phyloP scores from a whole-genome alignment of 1,284 basidiomycete genomes.

The Irpex lacteus region DNA sequence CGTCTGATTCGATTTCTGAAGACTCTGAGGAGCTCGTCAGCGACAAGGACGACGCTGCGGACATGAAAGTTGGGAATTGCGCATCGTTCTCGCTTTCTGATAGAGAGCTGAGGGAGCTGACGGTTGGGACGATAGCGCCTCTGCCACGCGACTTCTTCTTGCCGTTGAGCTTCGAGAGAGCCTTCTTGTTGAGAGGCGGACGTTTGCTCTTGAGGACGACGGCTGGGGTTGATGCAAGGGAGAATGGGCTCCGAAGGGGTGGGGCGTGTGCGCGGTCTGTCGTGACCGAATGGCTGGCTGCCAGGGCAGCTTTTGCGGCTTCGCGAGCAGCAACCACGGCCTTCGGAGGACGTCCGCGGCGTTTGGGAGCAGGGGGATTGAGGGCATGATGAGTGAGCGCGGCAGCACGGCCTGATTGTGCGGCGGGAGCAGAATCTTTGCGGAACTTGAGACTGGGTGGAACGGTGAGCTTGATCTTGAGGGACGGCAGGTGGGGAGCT shows the following conservation, averaged over 20 bases:
- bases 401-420: conserved; percentile 11
- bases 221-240: neutral
- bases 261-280: neutral
- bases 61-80: conserved; percentile 29
- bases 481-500: conserved; percentile 17
- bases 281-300: neutral
- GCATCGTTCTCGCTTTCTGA: conserved; percentile 21
- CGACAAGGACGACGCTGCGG: conserved; percentile 27
- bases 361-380: conserved; percentile 38
- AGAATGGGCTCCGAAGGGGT: neutral
- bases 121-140: neutral
- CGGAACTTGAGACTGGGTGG: conserved; percentile 41
- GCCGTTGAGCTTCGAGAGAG: conserved; percentile 14
- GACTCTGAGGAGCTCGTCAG: conserved; percentile 28
- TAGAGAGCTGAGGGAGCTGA: neutral
- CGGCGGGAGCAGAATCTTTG: conserved; percentile 16
- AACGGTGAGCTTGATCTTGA: conserved; percentile 77
- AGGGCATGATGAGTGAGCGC: conserved; percentile 19
- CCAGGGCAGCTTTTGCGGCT: conserved; percentile 8
- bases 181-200: conserved; percentile 16
- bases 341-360: conserved; percentile 56
- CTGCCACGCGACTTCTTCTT: conserved; percentile 12
- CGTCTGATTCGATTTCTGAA: conserved; percentile 21
- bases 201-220: conserved; percentile 9
- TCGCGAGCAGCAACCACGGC: conserved; percentile 21